A percentile compares a stretch with the other conserved stretches of the same genome.
phyloP scores from a whole-genome alignment of 208 protist genomes.

The Angomonas ambiguus region DNA sequence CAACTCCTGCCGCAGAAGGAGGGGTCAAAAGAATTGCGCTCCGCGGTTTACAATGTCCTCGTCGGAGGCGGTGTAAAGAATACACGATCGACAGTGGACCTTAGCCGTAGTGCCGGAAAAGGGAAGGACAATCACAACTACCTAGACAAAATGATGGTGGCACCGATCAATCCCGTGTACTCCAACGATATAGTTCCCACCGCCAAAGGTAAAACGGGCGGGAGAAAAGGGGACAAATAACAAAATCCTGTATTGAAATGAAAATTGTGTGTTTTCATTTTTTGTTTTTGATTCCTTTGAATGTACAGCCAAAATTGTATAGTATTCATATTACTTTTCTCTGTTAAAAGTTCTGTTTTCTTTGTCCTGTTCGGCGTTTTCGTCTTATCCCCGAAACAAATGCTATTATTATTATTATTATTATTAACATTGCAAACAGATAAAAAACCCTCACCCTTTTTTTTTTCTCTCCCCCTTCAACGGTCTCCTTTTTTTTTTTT shows the following conservation, averaged over 20 bases:
- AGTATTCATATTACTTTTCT: slow-evolving; percentile 2
- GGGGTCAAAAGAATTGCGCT: not conserved
- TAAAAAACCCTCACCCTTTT: slow-evolving; percentile 19
- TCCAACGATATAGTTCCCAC: not conserved
- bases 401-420: too few relatives aligned
- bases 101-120: not conserved
- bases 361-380: not conserved
- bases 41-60: not conserved
- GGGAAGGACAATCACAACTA: slow-evolving; percentile 8
- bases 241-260: not conserved
- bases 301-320: slow-evolving; percentile 7
- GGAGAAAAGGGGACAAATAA: not conserved
- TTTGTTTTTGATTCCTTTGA: not conserved
- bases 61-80: not conserved
- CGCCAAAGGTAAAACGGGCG: not conserved
- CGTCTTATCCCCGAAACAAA: too few relatives aligned
- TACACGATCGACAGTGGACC: not conserved
- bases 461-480: slow-evolving; percentile 5
- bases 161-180: not conserved
- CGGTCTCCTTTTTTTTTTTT: slow-evolving; percentile 14
- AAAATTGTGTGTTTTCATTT: not conserved
- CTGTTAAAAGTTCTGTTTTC: not conserved
- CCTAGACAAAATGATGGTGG: not conserved
- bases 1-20: slow-evolving; percentile 2
- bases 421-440: slow-evolving; percentile 13